Base-by-base conservation (phyloP, 1,284 basidiomycete species). In the Moniliella sp. region DNA sequence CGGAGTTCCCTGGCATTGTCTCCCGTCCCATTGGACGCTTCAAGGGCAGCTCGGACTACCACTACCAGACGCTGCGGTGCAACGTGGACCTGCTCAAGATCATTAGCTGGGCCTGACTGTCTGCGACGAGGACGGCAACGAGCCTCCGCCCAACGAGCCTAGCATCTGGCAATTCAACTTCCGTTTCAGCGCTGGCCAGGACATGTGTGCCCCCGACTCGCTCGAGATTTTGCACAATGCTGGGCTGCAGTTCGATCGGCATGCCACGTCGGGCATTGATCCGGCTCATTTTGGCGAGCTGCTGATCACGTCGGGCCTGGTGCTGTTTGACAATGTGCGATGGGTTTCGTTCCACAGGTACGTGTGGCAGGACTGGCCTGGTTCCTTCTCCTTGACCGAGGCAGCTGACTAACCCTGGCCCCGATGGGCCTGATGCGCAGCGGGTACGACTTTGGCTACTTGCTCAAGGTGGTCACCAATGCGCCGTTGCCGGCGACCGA, bases 131-230 rank as follows among this genome's bases (percentile, higher is more conserved):
- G 72, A 91, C 18, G 88, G 88, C 4, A 76, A 84, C 52, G 73
- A 76, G 37, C 81, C 86, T 10, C 58, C 57, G 5, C 21, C 21
- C n/a, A n/a, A n/a, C 8, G 73, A 75, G 41, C 72, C 76, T 30
- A 79, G 78, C 32, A 93, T 84, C 18, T 99, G 88, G 88, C 91
- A 99, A 64, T 99, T 99, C 67, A 97, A 99, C 65, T 94, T 99
- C 64, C 72, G 73, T 47, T 99, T 97, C 65, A 82, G 74, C 62
- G 65, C 13, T 61, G 83, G 79, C 49, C 78, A 84, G 37, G 88
- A 99, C 65, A 94, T 97, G 83, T 97, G 80, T 62, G 80, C 84
- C 12, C 88, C 84, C 10, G 88, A 97, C 44, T 88, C 84, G 31
- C 76, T 97, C 50, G 86, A 99, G 34, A 69, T 88, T 15, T 67